A percentile compares a stretch with the other conserved stretches of the same genome.
Evolutionary conservation across 352 stramenopile genomes (phyloP).

Genomic region (Aphanomyces euteiches): DNA sequence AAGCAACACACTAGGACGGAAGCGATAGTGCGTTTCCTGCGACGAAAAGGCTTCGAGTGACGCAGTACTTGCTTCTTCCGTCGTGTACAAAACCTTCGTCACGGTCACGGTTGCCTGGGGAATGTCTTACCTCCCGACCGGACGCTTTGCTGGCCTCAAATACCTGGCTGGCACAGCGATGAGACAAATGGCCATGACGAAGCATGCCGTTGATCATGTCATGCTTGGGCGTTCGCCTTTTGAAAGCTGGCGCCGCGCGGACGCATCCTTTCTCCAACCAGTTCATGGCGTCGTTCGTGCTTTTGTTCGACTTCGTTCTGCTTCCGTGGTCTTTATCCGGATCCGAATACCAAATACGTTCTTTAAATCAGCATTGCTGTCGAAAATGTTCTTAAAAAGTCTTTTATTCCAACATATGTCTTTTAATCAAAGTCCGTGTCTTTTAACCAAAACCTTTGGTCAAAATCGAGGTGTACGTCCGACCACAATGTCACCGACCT

Average conservation of each 20-base stretch:
- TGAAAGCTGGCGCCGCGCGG: conserved; percentile 21
- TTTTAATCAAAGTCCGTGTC: too few relatives aligned
- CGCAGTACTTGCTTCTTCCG: not conserved
- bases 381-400: too few relatives aligned
- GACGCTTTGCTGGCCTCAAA: conserved; percentile 13
- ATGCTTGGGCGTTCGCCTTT: conserved; percentile 10
- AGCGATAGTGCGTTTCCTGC: conserved; percentile 34
- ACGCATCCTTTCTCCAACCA: conserved; percentile 30
- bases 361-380: too few relatives aligned
- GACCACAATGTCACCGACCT: too few relatives aligned
- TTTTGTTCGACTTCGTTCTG: too few relatives aligned
- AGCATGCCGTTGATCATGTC: conserved; percentile 22
- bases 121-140: not conserved
- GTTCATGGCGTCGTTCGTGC: not conserved
- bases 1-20: conserved; percentile 64
- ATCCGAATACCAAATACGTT: not conserved
- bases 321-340: too few relatives aligned
- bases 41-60: conserved; percentile 21
- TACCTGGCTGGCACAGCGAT: conserved; percentile 9
- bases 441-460: too few relatives aligned
- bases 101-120: not conserved
- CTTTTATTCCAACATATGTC: too few relatives aligned
- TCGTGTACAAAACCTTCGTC: not conserved
- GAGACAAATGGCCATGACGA: conserved; percentile 28
- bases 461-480: too few relatives aligned